These are phyloP conservation scores for Umbelopsis sp. DNA, from an alignment of 371 early-diverging fungal species.

Conservation along the genomic window DNA sequence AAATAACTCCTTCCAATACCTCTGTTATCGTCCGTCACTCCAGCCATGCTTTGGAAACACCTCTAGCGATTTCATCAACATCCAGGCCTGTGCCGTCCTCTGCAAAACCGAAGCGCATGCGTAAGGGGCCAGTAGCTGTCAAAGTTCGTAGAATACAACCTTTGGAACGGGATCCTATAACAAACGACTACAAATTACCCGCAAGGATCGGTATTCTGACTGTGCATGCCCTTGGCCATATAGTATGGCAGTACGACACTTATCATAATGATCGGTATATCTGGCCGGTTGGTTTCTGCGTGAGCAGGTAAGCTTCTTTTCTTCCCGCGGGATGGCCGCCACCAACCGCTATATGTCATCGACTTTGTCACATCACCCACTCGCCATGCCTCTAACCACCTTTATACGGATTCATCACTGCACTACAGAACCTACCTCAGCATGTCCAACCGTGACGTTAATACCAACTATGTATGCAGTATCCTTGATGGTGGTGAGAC, in stretches of 20 bases:
- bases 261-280: conserved; percentile 92
- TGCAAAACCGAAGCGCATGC: conserved; percentile 48
- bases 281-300: conserved; percentile 86
- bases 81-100: conserved; percentile 32
- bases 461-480: conserved; percentile 70
- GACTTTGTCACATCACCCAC: conserved; percentile 17
- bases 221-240: conserved; percentile 68
- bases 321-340: neutral
- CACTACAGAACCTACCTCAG: conserved; percentile 67
- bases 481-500: conserved; percentile 79
- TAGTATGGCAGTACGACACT: conserved; percentile 71
- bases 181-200: conserved; percentile 75
- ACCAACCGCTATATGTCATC: neutral
- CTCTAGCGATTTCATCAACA: conserved; percentile 6
- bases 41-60: neutral
- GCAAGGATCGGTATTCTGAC: conserved; percentile 79
- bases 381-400: neutral
- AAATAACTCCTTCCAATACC: neutral
- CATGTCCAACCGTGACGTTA: conserved; percentile 64
- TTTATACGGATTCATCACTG: neutral
- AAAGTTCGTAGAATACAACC: conserved; percentile 55
- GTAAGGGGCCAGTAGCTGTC: conserved; percentile 34
- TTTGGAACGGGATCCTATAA: conserved; percentile 56
- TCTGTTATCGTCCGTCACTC: neutral
- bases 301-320: conserved; percentile 40